phyloP scores from a whole-genome alignment of 169 alveolate species.

The Cryptosporidium ryanae region DNA sequence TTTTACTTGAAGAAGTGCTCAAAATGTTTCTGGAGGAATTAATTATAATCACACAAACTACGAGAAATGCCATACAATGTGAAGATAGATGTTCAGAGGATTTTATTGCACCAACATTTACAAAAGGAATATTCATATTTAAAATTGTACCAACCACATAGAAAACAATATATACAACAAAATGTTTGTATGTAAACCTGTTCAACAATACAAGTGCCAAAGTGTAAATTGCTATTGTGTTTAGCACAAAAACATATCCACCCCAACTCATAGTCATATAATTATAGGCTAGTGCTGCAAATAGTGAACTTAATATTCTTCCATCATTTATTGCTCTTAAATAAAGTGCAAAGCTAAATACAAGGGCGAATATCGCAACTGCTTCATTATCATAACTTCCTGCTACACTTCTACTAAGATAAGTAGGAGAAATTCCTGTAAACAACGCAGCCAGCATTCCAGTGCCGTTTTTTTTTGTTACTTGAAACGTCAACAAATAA shows the following conservation, averaged over 20 bases:
- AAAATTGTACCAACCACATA: slow-evolving; percentile 92
- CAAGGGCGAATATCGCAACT: slow-evolving; percentile 95
- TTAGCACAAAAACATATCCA: slow-evolving; percentile 96
- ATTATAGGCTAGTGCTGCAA: slow-evolving; percentile 83
- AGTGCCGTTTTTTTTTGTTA: slow-evolving; percentile 92
- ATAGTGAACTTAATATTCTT: slow-evolving; percentile 84
- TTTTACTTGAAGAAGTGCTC: slow-evolving; percentile 40
- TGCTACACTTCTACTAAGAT: slow-evolving; percentile 94
- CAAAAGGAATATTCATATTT: slow-evolving; percentile 96
- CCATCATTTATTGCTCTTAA: slow-evolving; percentile 93
- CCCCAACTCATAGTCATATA: slow-evolving; percentile 99
- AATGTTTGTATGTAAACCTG: slow-evolving; percentile 87
- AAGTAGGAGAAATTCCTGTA: slow-evolving; percentile 96
- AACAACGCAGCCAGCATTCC: slow-evolving; percentile 96
- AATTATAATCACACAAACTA: slow-evolving; percentile 77
- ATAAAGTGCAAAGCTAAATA: slow-evolving; percentile 93
- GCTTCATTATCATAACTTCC: slow-evolving; percentile 99
- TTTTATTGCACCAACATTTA: slow-evolving; percentile 89
- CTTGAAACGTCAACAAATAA: slow-evolving; percentile 87
- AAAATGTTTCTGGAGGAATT: slow-evolving; percentile 39
- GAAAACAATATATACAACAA: slow-evolving; percentile 91
- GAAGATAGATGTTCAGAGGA: slow-evolving; percentile 96
- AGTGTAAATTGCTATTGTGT: slow-evolving; percentile 94
- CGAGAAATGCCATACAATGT: slow-evolving; percentile 91
- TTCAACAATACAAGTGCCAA: slow-evolving; percentile 91